Conservation (phyloP, 495 filamentous ascomycete genomes). For the Penicillium lividum region DNA sequence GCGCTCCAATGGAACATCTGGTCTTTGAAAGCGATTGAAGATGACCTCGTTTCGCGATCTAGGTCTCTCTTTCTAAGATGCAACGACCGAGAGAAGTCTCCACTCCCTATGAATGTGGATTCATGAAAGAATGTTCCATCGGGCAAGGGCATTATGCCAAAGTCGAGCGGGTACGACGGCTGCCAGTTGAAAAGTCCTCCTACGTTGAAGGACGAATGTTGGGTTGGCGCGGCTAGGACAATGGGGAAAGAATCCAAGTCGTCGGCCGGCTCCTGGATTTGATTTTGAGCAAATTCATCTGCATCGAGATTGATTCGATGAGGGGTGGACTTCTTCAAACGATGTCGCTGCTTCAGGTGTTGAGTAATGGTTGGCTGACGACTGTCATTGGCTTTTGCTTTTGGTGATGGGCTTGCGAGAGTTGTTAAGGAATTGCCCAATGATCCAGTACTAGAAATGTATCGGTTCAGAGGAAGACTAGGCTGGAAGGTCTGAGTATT, state of each 20-base stretch:
- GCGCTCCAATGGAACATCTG: conserved; percentile 60
- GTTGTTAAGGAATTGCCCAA: neutral
- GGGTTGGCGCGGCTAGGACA: neutral
- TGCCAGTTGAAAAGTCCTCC: conserved; percentile 53
- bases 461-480: conserved; percentile 42
- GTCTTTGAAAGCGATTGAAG: conserved; percentile 48
- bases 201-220: conserved; percentile 11
- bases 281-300: conserved; percentile 27
- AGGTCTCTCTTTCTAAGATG: conserved; percentile 33
- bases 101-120: conserved; percentile 74
- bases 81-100: conserved; percentile 58
- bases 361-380: neutral
- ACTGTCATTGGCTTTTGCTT: neutral
- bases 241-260: conserved; percentile 14
- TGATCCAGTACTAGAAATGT: conserved; percentile 27
- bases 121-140: conserved; percentile 74
- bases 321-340: conserved; percentile 53
- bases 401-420: neutral
- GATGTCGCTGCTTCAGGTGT: conserved; percentile 14
- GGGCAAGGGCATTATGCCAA: conserved; percentile 68
- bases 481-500: conserved; percentile 15
- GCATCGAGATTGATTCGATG: conserved; percentile 48
- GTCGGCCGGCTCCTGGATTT: conserved; percentile 18
- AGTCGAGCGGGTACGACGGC: conserved; percentile 68
- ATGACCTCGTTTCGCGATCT: conserved; percentile 33